Evolutionary conservation across 306 rosid genomes (phyloP).

Genomic region (Prosopis cineraria): DNA sequence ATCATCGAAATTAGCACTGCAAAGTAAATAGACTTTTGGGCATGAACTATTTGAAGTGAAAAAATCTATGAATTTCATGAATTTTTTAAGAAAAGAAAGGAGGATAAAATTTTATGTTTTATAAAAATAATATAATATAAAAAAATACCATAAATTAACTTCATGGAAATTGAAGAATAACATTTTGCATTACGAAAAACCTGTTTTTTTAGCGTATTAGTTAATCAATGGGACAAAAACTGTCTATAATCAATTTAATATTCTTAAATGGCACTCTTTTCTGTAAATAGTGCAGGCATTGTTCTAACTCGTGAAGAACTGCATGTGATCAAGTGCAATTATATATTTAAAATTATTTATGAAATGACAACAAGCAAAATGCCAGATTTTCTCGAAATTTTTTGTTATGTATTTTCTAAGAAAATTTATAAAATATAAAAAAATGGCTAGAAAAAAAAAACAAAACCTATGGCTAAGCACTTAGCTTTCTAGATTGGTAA

Average conservation of each 20-base stretch:
- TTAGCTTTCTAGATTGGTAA: neutral
- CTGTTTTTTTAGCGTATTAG: neutral
- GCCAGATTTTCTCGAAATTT: slow-evolving; percentile 45
- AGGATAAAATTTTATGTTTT: no score
- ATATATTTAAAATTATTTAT: neutral
- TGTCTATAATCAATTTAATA: slow-evolving; percentile 7
- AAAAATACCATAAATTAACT: no score
- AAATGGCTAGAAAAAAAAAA: neutral
- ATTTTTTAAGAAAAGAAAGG: no score
- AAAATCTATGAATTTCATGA: no score
- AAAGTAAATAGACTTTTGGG: no score
- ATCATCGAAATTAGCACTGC: no score
- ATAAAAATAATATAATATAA: no score
- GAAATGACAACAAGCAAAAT: slow-evolving; percentile 21
- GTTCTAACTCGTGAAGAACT: slow-evolving; percentile 39
- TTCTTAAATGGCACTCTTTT: slow-evolving; percentile 1
- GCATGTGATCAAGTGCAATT: neutral
- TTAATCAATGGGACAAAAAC: slow-evolving; percentile 20
- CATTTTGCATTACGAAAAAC: no score
- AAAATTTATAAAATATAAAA: neutral
- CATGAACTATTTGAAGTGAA: no score
- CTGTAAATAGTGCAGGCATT: slow-evolving; percentile 49
- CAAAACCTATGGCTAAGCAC: neutral
- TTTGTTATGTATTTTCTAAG: neutral
- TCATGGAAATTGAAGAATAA: no score